phyloP scores from a whole-genome alignment of 495 filamentous ascomycete genomes.

The Melanomma pulvis-pyrius region DNA sequence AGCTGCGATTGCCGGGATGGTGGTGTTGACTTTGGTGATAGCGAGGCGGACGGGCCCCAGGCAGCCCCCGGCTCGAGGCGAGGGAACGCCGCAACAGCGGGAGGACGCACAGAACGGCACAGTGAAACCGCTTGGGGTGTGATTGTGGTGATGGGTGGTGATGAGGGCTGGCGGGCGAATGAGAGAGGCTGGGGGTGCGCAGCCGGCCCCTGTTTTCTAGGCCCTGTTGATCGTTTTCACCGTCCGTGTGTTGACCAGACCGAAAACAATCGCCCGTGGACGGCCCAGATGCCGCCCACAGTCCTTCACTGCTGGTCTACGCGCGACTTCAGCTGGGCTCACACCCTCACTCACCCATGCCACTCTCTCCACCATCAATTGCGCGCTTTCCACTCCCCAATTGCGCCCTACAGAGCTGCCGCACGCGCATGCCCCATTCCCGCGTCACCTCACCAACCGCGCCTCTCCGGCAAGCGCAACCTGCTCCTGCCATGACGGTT shows the following conservation, averaged over 20 bases:
- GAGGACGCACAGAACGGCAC: neutral
- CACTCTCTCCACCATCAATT: neutral
- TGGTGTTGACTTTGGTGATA: neutral
- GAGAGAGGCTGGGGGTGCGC: neutral
- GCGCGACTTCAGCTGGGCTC: neutral
- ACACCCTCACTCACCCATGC: neutral
- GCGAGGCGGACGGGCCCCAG: neutral
- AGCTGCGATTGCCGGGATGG: neutral
- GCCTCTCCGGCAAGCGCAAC: constrained; percentile 28
- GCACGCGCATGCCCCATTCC: constrained; percentile 19
- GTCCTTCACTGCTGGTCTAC: neutral
- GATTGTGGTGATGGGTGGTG: neutral
- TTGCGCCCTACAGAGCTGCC: neutral
- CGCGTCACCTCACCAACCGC: constrained; percentile 27
- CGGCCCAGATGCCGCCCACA: neutral
- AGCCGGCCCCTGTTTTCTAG: neutral
- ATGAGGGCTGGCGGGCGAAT: constrained; percentile 3
- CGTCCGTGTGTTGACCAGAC: neutral
- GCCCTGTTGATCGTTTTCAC: constrained; percentile 1
- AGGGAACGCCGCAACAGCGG: neutral
- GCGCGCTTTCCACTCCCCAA: neutral
- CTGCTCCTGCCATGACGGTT: constrained; percentile 31
- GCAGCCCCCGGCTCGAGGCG: neutral
- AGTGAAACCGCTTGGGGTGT: neutral
- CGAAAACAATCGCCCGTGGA: constrained; percentile 4